phyloP scores from a whole-genome alignment of 2,329 filamentous ascomycete species.

The Amauroascus niger region DNA sequence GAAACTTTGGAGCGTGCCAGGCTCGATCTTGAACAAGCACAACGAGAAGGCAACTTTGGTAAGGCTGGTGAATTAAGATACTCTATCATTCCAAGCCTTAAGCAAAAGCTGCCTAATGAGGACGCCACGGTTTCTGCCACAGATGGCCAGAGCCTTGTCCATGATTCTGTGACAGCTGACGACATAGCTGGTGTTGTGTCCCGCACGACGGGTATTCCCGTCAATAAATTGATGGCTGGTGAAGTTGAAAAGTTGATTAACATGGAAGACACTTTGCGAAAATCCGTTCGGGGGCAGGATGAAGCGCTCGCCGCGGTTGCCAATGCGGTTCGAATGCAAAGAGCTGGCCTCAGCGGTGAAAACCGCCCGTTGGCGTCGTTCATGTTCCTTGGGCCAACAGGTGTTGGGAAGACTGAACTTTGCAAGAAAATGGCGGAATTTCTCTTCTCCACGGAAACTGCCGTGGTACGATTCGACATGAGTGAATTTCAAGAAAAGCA shows the following conservation, averaged over 20 bases:
- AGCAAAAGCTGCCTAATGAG: slow-evolving; percentile 70
- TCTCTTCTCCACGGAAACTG: slow-evolving; percentile 82
- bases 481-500: slow-evolving; percentile 96
- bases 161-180: slow-evolving; percentile 89
- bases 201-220: slow-evolving; percentile 81
- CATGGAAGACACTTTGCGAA: slow-evolving; percentile 82
- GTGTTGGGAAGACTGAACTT: slow-evolving; percentile 93
- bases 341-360: slow-evolving; percentile 82
- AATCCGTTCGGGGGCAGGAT: slow-evolving; percentile 84
- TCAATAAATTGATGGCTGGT: slow-evolving; percentile 82
- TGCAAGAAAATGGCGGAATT: slow-evolving; percentile 93
- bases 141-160: slow-evolving; percentile 56
- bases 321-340: slow-evolving; percentile 85
- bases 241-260: slow-evolving; percentile 90
- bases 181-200: slow-evolving; percentile 92
- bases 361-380: slow-evolving; percentile 88
- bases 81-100: slow-evolving; percentile 70
- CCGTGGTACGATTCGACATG: slow-evolving; percentile 94
- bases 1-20: slow-evolving; percentile 78
- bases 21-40: slow-evolving; percentile 76
- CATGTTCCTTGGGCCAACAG: slow-evolving; percentile 95
- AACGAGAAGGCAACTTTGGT: slow-evolving; percentile 78
- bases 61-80: slow-evolving; percentile 87
- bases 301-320: slow-evolving; percentile 85
- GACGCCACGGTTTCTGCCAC: slow-evolving; percentile 36